phyloP scores from a whole-genome alignment of 2,329 filamentous ascomycete genomes.

The Scytalidium sp. region DNA sequence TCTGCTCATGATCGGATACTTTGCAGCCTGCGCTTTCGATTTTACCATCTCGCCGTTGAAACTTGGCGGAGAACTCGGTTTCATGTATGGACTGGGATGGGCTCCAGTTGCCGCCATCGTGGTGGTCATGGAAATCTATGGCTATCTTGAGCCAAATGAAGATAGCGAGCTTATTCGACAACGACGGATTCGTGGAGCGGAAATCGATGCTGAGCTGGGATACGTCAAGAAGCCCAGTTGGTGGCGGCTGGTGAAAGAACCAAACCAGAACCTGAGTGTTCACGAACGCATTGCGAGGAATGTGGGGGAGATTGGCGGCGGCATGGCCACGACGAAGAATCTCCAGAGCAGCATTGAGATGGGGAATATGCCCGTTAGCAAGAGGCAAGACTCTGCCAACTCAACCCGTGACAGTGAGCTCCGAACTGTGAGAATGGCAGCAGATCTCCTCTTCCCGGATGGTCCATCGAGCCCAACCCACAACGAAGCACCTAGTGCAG shows the following conservation, averaged over 20 bases:
- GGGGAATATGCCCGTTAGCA: slow-evolving; percentile 26
- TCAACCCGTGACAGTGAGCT: neutral
- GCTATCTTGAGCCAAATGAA: slow-evolving; percentile 66
- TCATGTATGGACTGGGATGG: slow-evolving; percentile 63
- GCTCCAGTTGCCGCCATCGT: slow-evolving; percentile 56
- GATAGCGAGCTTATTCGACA: slow-evolving; percentile 65
- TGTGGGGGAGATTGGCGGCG: slow-evolving; percentile 32
- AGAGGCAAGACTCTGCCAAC: slow-evolving; percentile 2
- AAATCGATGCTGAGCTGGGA: slow-evolving; percentile 59
- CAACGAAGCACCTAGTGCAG: slow-evolving; percentile 5
- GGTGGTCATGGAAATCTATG: slow-evolving; percentile 49
- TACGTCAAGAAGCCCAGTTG: slow-evolving; percentile 60
- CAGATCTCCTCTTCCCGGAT: slow-evolving; percentile 14
- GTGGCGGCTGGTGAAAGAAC: slow-evolving; percentile 50
- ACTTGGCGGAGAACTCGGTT: slow-evolving; percentile 45
- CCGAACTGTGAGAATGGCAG: slow-evolving; percentile 8
- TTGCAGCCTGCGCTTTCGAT: slow-evolving; percentile 54
- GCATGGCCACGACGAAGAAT: slow-evolving; percentile 22
- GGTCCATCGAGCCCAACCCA: neutral
- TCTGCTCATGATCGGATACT: slow-evolving; percentile 55
- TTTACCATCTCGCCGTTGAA: slow-evolving; percentile 59
- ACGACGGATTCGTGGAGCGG: slow-evolving; percentile 53
- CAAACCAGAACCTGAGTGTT: slow-evolving; percentile 21
- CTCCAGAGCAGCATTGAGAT: slow-evolving; percentile 33
- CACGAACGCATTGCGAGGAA: slow-evolving; percentile 30